Conservation (phyloP, 176 grass and related monocot genomes). For the Otatea glauca region DNA sequence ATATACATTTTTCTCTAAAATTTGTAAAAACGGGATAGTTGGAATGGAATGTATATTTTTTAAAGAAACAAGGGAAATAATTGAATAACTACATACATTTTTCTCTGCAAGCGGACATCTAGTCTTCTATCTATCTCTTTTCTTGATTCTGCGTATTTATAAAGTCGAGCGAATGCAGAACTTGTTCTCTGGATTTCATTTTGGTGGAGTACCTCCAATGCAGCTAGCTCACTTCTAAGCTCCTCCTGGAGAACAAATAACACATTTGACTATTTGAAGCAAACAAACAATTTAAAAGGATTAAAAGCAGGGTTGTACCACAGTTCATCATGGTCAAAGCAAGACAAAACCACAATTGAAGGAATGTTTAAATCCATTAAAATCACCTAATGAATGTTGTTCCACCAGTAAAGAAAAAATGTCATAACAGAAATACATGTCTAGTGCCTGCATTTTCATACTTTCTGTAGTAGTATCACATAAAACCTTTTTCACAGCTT, state of each 20-base stretch:
- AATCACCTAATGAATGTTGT: neutral
- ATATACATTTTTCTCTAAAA: conserved; percentile 15
- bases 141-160: conserved; percentile 72
- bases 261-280: conserved; percentile 31
- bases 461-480: neutral
- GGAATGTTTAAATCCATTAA: neutral
- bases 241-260: conserved; percentile 63
- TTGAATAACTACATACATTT: conserved; percentile 66
- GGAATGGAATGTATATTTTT: conserved; percentile 5
- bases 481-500: neutral
- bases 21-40: conserved; percentile 17
- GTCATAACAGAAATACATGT: conserved; percentile 5
- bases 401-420: conserved; percentile 9
- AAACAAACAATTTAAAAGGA: conserved; percentile 23
- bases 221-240: conserved; percentile 63
- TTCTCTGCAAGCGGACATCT: conserved; percentile 84
- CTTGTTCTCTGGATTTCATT: conserved; percentile 73
- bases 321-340: neutral
- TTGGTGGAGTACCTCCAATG: conserved; percentile 58
- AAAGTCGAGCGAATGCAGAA: conserved; percentile 59
- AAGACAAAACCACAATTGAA: conserved; percentile 6
- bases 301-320: neutral
- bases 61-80: conserved; percentile 20
- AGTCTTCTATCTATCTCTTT: conserved; percentile 79
- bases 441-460: neutral